phyloP scores from a whole-genome alignment of 2,329 filamentous ascomycete genomes.

The Diaporthe sp. region DNA sequence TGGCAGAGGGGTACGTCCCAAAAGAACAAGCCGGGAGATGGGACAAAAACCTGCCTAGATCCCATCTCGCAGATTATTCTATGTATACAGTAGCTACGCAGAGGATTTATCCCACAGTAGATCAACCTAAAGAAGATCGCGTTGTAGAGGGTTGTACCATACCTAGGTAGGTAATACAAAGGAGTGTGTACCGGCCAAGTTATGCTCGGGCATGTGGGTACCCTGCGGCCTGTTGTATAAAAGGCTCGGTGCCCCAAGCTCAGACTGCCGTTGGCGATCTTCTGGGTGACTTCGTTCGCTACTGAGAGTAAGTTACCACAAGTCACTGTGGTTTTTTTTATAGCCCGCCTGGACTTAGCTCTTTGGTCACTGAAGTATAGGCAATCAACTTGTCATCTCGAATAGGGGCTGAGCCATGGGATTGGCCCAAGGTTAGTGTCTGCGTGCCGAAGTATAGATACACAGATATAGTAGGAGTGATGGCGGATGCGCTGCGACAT shows the following conservation, averaged over 20 bases:
- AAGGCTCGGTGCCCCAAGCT: neutral
- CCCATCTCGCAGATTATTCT: neutral
- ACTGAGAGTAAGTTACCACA: neutral
- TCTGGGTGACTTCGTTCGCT: neutral
- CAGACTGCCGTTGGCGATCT: neutral
- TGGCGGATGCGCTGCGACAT: neutral
- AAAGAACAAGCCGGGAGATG: no score
- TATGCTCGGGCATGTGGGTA: neutral
- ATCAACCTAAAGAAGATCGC: no score
- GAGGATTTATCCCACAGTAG: neutral
- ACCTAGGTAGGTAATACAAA: neutral
- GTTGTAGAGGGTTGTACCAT: neutral
- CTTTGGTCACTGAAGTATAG: neutral
- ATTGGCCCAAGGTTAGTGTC: no score
- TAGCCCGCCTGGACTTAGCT: no score
- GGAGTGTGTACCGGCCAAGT: neutral
- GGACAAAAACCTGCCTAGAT: neutral
- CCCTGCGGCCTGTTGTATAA: neutral
- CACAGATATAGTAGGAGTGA: no score
- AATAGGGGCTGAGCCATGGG: neutral
- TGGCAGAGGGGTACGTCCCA: no score
- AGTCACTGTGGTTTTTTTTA: neutral
- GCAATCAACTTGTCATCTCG: neutral
- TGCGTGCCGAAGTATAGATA: neutral
- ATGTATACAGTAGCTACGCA: neutral